Percentiles rank a stretch among this genome's conserved stretches.
These are phyloP conservation scores for Trichosanthes cucumerina DNA, from an alignment of 306 rosid species.

Conservation along the genomic window DNA sequence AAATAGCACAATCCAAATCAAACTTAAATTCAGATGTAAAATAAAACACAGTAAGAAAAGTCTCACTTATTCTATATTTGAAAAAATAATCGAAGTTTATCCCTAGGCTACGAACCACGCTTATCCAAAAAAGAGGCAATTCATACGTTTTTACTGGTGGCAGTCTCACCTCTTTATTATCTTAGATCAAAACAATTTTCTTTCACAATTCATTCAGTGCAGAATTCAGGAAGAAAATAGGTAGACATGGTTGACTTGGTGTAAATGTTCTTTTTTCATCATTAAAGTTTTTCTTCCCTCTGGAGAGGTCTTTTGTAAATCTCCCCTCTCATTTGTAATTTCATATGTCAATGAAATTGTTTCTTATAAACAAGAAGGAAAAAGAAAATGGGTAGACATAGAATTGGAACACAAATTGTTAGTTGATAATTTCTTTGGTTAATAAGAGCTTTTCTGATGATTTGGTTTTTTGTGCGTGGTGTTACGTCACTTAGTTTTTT, in stretches of 20 bases:
- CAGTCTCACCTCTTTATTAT: neutral
- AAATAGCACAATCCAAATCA: neutral
- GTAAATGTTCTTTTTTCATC: no score
- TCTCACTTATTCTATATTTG: neutral
- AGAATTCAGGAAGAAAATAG: neutral
- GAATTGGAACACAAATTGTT: neutral
- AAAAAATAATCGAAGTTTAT: neutral
- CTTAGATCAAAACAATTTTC: neutral
- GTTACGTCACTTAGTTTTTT: neutral
- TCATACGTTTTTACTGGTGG: neutral
- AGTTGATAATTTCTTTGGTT: neutral
- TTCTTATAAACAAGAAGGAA: no score
- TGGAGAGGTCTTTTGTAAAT: no score
- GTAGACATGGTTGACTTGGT: no score
- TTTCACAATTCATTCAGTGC: neutral
- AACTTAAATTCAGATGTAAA: neutral
- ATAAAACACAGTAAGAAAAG: no score
- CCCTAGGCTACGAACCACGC: neutral
- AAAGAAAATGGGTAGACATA: neutral
- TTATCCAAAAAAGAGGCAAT: neutral
- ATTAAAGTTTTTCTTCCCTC: no score
- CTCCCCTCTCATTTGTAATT: no score
- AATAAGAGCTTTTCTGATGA: neutral
- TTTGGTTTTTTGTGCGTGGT: neutral
- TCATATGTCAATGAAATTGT: no score